These are phyloP conservation scores for Amanita subjunquillea DNA, from an alignment of 768 basidiomycete species.

Conservation along the genomic window DNA sequence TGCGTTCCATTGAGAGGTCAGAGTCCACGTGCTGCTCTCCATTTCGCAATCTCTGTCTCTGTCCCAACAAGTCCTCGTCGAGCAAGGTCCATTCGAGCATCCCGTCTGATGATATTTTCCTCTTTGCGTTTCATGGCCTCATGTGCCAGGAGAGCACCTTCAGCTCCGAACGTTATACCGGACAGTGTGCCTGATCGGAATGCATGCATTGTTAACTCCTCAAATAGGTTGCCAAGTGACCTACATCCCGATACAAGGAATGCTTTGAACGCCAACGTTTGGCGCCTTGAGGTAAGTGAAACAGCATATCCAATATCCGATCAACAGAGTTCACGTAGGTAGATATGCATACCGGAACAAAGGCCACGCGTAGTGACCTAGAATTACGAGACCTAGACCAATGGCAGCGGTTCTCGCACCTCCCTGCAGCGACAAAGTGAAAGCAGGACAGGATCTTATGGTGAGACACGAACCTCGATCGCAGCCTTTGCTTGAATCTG, in stretches of 20 bases:
- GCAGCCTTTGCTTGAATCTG: slow-evolving; percentile 49
- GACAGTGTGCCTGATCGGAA: slow-evolving; percentile 39
- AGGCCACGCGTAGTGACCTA: slow-evolving; percentile 67
- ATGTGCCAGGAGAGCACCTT: slow-evolving; percentile 62
- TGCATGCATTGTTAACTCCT: slow-evolving; percentile 7
- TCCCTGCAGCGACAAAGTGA: slow-evolving; percentile 27
- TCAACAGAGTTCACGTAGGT: not conserved
- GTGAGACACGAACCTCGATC: slow-evolving; percentile 32
- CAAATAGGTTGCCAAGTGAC: slow-evolving; percentile 14
- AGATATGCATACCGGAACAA: slow-evolving; percentile 41
- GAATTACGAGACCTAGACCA: slow-evolving; percentile 48
- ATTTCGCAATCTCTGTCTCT: slow-evolving; percentile 75
- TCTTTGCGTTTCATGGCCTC: slow-evolving; percentile 55
- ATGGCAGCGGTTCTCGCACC: slow-evolving; percentile 40
- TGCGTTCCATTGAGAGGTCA: not conserved
- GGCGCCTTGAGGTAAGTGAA: slow-evolving; percentile 37
- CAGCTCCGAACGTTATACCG: slow-evolving; percentile 69
- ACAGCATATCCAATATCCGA: not conserved
- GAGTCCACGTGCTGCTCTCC: slow-evolving; percentile 44
- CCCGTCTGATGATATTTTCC: slow-evolving; percentile 59
- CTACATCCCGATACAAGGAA: slow-evolving; percentile 67
- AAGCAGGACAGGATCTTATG: not conserved
- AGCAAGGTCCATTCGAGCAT: slow-evolving; percentile 69
- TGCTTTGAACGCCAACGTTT: slow-evolving; percentile 72
- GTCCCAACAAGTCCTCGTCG: slow-evolving; percentile 69